Evolutionary conservation across 192 early-diverging fungal genomes (phyloP).

Genomic region (Chytriomyces sp.): DNA sequence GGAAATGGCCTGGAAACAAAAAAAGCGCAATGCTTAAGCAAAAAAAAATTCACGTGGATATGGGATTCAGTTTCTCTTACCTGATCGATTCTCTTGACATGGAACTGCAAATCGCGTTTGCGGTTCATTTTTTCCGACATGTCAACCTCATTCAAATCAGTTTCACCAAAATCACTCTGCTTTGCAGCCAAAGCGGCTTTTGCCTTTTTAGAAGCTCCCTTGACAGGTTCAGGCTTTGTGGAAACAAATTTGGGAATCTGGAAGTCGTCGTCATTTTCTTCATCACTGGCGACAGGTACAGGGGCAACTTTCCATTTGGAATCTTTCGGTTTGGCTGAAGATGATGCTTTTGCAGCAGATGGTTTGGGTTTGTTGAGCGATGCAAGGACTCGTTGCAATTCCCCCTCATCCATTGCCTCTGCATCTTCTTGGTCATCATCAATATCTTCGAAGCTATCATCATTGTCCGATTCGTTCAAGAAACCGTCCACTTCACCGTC

Average conservation of each 20-base stretch:
- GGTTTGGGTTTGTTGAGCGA: constrained; percentile 11
- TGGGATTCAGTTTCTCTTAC: not conserved
- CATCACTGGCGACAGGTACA: not conserved
- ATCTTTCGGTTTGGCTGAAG: not conserved
- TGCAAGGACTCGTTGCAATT: constrained; percentile 10
- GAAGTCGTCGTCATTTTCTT: constrained; percentile 36
- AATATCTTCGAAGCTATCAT: constrained; percentile 26
- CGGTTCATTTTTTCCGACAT: constrained; percentile 11
- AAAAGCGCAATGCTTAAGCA: not conserved
- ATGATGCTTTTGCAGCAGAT: not conserved
- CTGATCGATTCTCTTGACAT: constrained; percentile 33
- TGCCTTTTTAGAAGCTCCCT: constrained; percentile 6
- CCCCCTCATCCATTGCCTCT: constrained; percentile 16
- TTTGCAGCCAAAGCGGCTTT: not conserved
- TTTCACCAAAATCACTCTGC: constrained; percentile 32
- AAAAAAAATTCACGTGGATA: not conserved
- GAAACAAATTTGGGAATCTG: constrained; percentile 14
- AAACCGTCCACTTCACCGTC: constrained; percentile 27
- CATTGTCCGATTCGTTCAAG: constrained; percentile 23
- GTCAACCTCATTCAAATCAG: constrained; percentile 15
- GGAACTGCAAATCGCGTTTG: constrained; percentile 26
- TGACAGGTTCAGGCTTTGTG: not conserved
- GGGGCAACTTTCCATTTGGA: not conserved
- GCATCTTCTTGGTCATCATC: constrained; percentile 31
- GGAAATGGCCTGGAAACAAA: constrained; percentile 10